These are phyloP conservation scores for Plasmodium malariae DNA, from an alignment of 169 alveolate genomes.

Conservation along the genomic window DNA sequence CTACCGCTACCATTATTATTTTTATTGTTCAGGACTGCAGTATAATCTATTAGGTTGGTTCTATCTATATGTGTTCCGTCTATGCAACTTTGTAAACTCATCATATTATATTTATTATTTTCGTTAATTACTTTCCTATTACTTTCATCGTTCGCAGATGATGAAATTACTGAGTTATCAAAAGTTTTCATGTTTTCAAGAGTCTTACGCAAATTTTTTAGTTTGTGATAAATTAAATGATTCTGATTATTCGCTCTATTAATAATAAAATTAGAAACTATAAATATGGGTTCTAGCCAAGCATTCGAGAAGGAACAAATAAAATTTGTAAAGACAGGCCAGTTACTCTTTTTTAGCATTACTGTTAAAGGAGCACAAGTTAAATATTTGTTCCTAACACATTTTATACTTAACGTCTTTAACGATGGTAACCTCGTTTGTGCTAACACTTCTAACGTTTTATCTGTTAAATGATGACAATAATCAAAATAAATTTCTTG, in stretches of 20 bases:
- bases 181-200: constrained; percentile 78
- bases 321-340: constrained; percentile 89
- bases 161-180: constrained; percentile 14
- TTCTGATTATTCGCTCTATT: constrained; percentile 80
- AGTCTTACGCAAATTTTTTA: constrained; percentile 77
- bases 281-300: constrained; percentile 88
- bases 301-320: constrained; percentile 88
- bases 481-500: constrained; percentile 86
- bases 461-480: constrained; percentile 90
- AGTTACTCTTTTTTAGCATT: constrained; percentile 80
- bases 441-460: constrained; percentile 89
- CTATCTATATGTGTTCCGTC: constrained; percentile 26
- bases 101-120: constrained; percentile 12
- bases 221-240: constrained; percentile 75
- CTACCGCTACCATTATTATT: not conserved
- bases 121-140: constrained; percentile 27
- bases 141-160: constrained; percentile 9
- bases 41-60: not conserved
- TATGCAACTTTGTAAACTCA: constrained; percentile 12
- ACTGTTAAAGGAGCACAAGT: constrained; percentile 86
- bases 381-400: constrained; percentile 88
- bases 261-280: constrained; percentile 85
- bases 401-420: constrained; percentile 86
- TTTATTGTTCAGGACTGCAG: not conserved
- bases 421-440: constrained; percentile 88